Percentiles rank a stretch among this genome's conserved stretches.
phyloP scores from a whole-genome alignment of 2,329 filamentous ascomycete species.

The Phaeosphaeria sp. region DNA sequence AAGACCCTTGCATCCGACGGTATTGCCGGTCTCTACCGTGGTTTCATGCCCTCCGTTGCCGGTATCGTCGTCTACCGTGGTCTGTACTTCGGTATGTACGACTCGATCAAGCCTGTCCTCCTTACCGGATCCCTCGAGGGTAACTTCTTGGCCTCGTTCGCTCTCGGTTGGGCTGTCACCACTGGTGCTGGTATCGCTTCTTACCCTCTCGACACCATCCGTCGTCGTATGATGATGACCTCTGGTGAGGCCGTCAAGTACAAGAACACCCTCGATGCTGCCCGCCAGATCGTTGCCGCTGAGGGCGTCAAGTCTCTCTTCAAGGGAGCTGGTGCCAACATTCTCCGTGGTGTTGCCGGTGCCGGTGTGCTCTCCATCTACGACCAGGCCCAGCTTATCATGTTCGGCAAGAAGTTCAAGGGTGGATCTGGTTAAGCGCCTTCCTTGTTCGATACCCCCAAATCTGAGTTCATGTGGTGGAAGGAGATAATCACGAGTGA shows the following conservation, averaged over 20 bases:
- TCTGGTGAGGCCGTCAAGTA: slow-evolving; percentile 98
- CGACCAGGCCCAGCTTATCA: slow-evolving; percentile 97
- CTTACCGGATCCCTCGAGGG: slow-evolving; percentile 89
- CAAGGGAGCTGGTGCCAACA: slow-evolving; percentile 99
- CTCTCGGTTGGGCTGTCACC: slow-evolving; percentile 98
- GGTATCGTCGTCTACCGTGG: slow-evolving; percentile 99
- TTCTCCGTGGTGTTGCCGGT: slow-evolving; percentile 99
- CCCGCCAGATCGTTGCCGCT: slow-evolving; percentile 90
- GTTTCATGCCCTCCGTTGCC: slow-evolving; percentile 98
- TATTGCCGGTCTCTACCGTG: slow-evolving; percentile 99
- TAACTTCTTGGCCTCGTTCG: slow-evolving; percentile 99
- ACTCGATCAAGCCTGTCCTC: slow-evolving; percentile 99
- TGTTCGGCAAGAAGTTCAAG: slow-evolving; percentile 99
- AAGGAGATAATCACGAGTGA: slow-evolving; percentile 41
- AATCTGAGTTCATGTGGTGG: slow-evolving; percentile 45
- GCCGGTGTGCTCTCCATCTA: slow-evolving; percentile 99
- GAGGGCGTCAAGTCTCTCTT: slow-evolving; percentile 99
- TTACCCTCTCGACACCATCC: slow-evolving; percentile 99
- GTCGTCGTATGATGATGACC: slow-evolving; percentile 99
- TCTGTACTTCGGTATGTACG: slow-evolving; percentile 99
- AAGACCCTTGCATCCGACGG: slow-evolving; percentile 99
- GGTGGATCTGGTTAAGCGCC: slow-evolving; percentile 54
- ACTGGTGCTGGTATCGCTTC: slow-evolving; percentile 99
- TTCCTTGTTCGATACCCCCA: slow-evolving; percentile 43
- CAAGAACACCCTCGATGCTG: slow-evolving; percentile 94